phyloP scores from a whole-genome alignment of 768 basidiomycete species.

The Ramaria sp. region DNA sequence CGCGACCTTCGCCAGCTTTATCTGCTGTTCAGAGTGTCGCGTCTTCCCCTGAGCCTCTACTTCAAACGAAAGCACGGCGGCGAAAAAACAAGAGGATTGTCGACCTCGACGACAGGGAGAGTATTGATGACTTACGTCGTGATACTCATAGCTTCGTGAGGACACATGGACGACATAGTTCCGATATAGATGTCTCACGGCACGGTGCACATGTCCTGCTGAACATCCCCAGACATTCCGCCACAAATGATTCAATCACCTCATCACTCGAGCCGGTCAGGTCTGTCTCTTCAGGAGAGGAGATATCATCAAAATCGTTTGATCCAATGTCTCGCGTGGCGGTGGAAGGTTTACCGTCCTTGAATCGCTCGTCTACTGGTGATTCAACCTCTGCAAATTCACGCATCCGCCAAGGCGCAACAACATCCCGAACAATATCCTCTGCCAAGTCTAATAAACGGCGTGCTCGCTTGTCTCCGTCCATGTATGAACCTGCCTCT shows the following conservation, averaged over 20 bases:
- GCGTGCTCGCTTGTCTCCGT: conserved; percentile 45
- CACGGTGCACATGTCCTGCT: not conserved
- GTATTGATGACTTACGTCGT: conserved; percentile 15
- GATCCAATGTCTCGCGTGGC: not conserved
- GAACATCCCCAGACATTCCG: not conserved
- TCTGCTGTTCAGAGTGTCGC: conserved; percentile 18
- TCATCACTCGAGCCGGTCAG: not conserved
- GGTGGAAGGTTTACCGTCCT: not conserved
- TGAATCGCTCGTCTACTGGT: not conserved
- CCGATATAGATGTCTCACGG: not conserved
- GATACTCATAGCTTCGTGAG: not conserved
- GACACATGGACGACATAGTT: not conserved
- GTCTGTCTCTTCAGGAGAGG: not conserved
- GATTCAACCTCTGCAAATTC: not conserved
- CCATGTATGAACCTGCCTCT: conserved; percentile 47
- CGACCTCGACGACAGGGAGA: conserved; percentile 43
- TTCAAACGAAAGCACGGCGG: conserved; percentile 42
- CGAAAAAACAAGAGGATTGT: conserved; percentile 72
- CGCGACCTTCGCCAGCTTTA: conserved; percentile 16
- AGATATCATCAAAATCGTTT: no score
- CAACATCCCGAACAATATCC: conserved; percentile 7
- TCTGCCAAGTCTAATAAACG: conserved; percentile 31
- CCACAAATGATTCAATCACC: not conserved
- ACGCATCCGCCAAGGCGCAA: not conserved
- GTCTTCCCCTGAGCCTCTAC: conserved; percentile 27